Evolutionary conservation across 768 basidiomycete species (phyloP).

Genomic region (Sporobolomyces pararoseus): DNA sequence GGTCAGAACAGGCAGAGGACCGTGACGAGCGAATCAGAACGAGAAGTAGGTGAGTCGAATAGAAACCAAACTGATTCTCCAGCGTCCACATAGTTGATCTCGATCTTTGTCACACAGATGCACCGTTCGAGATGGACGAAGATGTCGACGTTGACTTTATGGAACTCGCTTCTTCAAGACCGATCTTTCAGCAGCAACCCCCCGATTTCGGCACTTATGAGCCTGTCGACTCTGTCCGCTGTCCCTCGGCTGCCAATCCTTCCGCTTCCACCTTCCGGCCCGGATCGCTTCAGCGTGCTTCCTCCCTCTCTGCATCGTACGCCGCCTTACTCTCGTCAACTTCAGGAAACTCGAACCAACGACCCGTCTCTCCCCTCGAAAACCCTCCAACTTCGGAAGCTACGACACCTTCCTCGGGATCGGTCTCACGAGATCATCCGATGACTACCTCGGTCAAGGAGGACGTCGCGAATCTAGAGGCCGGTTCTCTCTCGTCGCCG

Average conservation of each 20-base stretch:
- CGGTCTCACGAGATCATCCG: neutral
- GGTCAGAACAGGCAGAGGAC: neutral
- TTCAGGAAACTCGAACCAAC: neutral
- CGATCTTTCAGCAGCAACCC: neutral
- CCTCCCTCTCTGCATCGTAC: slow-evolving; percentile 36
- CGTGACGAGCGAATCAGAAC: slow-evolving; percentile 3
- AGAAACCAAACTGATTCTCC: too few species aligned
- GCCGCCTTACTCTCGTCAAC: slow-evolving; percentile 29
- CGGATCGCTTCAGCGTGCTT: slow-evolving; percentile 28
- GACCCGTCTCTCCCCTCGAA: neutral
- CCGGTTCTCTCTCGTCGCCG: neutral
- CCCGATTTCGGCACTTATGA: neutral
- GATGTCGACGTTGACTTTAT: slow-evolving; percentile 33
- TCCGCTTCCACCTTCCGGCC: slow-evolving; percentile 14
- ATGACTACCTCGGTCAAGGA: slow-evolving; percentile 6
- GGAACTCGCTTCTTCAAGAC: slow-evolving; percentile 12
- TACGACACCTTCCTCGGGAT: neutral
- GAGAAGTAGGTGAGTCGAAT: slow-evolving; percentile 10
- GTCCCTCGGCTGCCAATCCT: neutral
- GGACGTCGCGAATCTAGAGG: slow-evolving; percentile 10
- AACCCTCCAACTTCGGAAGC: neutral
- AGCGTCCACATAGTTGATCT: too few species aligned
- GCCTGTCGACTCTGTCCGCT: neutral
- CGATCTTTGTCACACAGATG: neutral
- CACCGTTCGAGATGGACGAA: slow-evolving; percentile 41